Conservation (phyloP, 345 rosid species). For the Firmiana major region DNA sequence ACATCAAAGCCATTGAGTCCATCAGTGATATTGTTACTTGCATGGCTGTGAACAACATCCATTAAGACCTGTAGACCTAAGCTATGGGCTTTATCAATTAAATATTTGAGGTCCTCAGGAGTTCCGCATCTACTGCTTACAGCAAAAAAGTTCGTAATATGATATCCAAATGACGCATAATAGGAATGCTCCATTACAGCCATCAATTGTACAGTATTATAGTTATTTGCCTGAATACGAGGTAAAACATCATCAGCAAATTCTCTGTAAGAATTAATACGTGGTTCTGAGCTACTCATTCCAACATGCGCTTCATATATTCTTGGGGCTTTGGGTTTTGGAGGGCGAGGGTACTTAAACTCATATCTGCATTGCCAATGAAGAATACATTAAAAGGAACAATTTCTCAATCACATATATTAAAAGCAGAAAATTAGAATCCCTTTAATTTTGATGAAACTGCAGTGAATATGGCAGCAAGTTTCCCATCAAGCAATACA, state of each 20-base stretch:
- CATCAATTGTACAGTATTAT: constrained; percentile 72
- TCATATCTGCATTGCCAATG: constrained; percentile 45
- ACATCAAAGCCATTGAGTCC: constrained; percentile 82
- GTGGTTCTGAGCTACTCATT: constrained; percentile 75
- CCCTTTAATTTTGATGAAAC: neutral
- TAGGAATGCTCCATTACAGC: constrained; percentile 85
- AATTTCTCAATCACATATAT: constrained; percentile 8
- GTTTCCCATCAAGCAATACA: neutral
- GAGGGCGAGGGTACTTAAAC: constrained; percentile 57
- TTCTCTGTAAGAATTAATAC: constrained; percentile 63
- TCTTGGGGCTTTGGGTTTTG: constrained; percentile 60
- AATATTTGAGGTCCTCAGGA: constrained; percentile 78
- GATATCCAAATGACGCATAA: constrained; percentile 81
- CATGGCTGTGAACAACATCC: constrained; percentile 79
- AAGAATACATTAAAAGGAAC: constrained; percentile 10
- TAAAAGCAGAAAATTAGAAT: constrained; percentile 4
- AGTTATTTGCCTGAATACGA: constrained; percentile 63
- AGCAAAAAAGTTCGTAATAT: constrained; percentile 72
- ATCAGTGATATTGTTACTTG: constrained; percentile 71
- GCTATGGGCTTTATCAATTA: constrained; percentile 80
- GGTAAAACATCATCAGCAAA: constrained; percentile 78
- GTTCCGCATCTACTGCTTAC: constrained; percentile 77
- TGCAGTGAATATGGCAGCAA: constrained; percentile 1
- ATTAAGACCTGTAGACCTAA: constrained; percentile 61
- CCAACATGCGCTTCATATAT: constrained; percentile 87